Base-by-base conservation (phyloP, 2,329 filamentous ascomycete genomes). In the Botrytis fabae region DNA sequence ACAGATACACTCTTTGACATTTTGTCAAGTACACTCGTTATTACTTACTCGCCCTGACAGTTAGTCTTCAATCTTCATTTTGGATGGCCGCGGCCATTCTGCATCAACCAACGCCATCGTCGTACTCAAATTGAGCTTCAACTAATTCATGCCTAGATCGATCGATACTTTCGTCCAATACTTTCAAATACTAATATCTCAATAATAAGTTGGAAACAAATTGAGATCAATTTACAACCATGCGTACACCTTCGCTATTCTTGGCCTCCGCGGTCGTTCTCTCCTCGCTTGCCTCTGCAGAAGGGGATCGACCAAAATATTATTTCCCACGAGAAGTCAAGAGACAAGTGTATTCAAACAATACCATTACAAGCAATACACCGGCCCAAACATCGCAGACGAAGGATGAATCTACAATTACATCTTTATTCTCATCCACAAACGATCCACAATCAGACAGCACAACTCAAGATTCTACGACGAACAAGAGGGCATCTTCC, bases 11-110 rank as follows among this genome's bases (percentile, higher is more conserved):
- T 88, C 85, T 79, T 88, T 87, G 84, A 85, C 83, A 83, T 81
- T 78, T 81, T 84, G 86, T 88, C 87, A 88, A 87, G 84, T 88
- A 87, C 87, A 87, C 83, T 89, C 87, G 84, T 87, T 88, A 76
- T 75, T 73, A 78, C 78, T 82, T 80, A 79, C 79, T 77, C 46
- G 78, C 81, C 82, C 85, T 87, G 85, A 87, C 86, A 85, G 83
- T 85, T 78, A 82, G 83, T 84, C 51, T 61, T 35, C 48, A 22
- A 57, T 68, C 51, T 61, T 22, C 51, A 40, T 64, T 12, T 16
- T 60, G 28, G 64, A n/a, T 62, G 28, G 68, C 42, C 68, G 38
- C 48, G 48, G 14, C 22, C 64, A 8, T 28, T 28, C 42, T 38
- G 12, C 42, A 28, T 35, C 46, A 38, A 38, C 14, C 40, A 61